Base-by-base conservation (phyloP, 1,284 basidiomycete genomes). In the Psilocybe mexicana region DNA sequence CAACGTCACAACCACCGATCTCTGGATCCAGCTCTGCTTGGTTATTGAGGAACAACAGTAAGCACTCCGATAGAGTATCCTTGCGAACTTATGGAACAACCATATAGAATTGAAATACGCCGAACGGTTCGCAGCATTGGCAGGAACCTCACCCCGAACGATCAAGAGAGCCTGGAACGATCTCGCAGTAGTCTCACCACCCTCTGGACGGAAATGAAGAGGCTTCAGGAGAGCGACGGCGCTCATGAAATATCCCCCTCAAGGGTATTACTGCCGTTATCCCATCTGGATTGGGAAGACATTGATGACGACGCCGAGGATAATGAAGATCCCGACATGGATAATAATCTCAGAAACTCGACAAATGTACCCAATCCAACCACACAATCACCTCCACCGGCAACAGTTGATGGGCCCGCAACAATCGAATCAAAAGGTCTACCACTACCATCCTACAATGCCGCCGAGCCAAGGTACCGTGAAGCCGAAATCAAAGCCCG, bases 31-130 rank as follows among this genome's bases (percentile, higher is more conserved):
- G n/a, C 56, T 50, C 54, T 50, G 54, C 1, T 25, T 57, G 6
- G 14, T 50, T 0, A 46, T 60, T 3, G 59, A 60, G 50, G 54
- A 60, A 30, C 52, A 53, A 23, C 54, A 60, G 58, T 60, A 40
- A 24, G 54, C 42, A 18, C 18, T 18, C 18, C 18, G 18, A 18
- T 18, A 18, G 18, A 18, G 18, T 18, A 18, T 18, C 18, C 18
- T 18, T 18, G 18, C 18, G 18, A 18, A 18, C 18, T 18, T 18
- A 18, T 18, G 18, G 18, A 18, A 18, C 18, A 18, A 18, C 18
- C 18, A 18, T 18, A 18, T 18, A 43, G 42, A 30, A 43, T 52
- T 23, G 42, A 43, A 18, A 30, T 44, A 4, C 51, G 40, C 6
- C 24, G 26, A 14, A 12, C 3, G 24, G 45, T 47, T 10, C 45